Base-by-base conservation (phyloP, 1,139 yeast species). In the Candida sanyaensis region DNA sequence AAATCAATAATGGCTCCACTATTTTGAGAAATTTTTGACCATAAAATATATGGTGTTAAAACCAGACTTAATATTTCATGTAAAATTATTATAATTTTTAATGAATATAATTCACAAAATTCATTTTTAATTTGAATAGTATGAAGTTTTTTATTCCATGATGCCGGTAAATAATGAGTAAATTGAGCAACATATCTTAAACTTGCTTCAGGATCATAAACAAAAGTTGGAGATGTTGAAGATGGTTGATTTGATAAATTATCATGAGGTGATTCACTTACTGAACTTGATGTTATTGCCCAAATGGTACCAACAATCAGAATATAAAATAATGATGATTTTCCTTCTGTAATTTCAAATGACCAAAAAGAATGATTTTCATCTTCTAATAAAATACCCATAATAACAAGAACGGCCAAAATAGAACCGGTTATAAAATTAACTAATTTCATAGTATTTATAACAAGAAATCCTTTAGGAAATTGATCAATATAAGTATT, bases 181-280 rank as follows among this genome's bases (percentile, higher is more conserved):
- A 80, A 89, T 57, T 86, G 88, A 0, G 95, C 83, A 29, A 92
- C 92, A 52, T 85, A 84, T 50, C 83, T 73, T 50, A 93, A 66
- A 27, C 92, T 84, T 2, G 89, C 86, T 59, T 92, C 98, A 0
- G 99, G 97, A 57, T 93, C 97, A 66, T 90, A 92, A 17, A 89
- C 73, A 50, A 69, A 68, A 4, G 68, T 54, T 23, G 38, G 38
- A 47, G 64, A 84, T 34, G 78, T 75, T 54, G 80, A 78, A 42
- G 43, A 26, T 31, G 42, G 42, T 28, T 42, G 41, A 23, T 34
- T 40, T 6, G 42, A 82, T 86, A 1, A 74, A 63, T n/a, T n/a
- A n/a, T 44, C 65, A 65, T 37, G 73, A 61, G 23, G 64, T 54
- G 6, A 73, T 66, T 33, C 45, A 10, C 12, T 17, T 23, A n/a